Conservation (phyloP, 2,329 filamentous ascomycete species). For the Aspergillus brunneoviolaceus region DNA sequence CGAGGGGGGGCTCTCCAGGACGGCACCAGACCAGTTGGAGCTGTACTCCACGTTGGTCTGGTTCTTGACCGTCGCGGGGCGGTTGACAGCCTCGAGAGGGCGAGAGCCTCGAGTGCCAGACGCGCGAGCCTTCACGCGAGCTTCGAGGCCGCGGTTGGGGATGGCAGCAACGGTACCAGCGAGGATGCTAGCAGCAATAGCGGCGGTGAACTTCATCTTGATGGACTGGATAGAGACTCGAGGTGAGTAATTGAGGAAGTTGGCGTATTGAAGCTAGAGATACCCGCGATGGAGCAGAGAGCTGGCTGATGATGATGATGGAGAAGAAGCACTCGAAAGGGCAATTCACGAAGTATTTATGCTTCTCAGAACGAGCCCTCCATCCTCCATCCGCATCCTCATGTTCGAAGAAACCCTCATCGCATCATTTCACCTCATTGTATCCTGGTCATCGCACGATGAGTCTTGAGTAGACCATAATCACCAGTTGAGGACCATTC, state of each 20-base stretch:
- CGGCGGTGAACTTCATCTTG: slow-evolving; percentile 52
- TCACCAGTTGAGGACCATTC: not conserved
- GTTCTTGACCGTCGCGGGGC: slow-evolving; percentile 34
- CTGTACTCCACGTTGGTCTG: slow-evolving; percentile 50
- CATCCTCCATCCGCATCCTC: not conserved
- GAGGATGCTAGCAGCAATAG: slow-evolving; percentile 39
- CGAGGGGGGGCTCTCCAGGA: slow-evolving; percentile 45
- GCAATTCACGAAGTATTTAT: not conserved
- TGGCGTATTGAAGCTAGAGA: not conserved
- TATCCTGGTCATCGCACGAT: not conserved
- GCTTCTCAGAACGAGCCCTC: not conserved
- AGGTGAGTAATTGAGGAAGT: not conserved
- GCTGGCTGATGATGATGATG: not conserved
- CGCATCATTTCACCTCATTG: slow-evolving; percentile 6
- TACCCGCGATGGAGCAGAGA: not conserved
- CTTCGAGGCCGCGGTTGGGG: slow-evolving; percentile 44
- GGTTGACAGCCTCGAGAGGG: slow-evolving; percentile 29
- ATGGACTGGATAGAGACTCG: not conserved
- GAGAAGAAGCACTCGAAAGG: not conserved
- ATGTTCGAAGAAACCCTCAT: not conserved
- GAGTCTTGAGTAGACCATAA: no score
- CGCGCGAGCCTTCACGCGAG: slow-evolving; percentile 20
- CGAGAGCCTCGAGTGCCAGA: slow-evolving; percentile 30
- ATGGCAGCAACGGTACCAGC: slow-evolving; percentile 49
- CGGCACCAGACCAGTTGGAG: slow-evolving; percentile 60